phyloP scores from a whole-genome alignment of 2,329 filamentous ascomycete genomes.

The Beauveria scarabaeidicola region DNA sequence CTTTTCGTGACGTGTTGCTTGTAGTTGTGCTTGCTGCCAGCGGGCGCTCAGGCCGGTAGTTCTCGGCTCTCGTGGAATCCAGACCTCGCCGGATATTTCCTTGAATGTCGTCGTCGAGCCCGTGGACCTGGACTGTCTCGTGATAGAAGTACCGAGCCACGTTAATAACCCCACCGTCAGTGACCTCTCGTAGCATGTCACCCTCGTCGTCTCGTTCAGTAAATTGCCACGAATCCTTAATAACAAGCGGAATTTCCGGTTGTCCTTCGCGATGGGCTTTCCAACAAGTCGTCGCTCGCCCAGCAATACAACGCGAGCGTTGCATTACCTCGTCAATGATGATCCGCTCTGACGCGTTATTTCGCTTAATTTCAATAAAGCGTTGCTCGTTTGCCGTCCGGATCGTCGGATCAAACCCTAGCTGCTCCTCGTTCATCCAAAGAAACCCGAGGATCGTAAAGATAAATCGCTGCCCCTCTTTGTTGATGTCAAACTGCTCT shows the following conservation, averaged over 20 bases:
- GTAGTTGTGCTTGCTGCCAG: background rate
- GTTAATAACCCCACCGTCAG: slow-evolving; percentile 26
- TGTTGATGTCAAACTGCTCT: slow-evolving; percentile 36
- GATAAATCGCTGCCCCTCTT: slow-evolving; percentile 31
- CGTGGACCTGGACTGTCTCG: slow-evolving; percentile 29
- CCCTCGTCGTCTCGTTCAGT: slow-evolving; percentile 33
- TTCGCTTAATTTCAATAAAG: slow-evolving; percentile 22
- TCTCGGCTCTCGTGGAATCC: background rate
- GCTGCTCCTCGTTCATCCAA: slow-evolving; percentile 28
- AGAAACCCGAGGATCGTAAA: slow-evolving; percentile 32
- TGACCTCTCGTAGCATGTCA: slow-evolving; percentile 28
- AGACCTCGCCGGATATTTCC: background rate
- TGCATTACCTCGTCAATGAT: slow-evolving; percentile 31
- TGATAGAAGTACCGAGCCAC: slow-evolving; percentile 34
- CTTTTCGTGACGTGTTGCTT: no score
- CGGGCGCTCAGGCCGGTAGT: background rate
- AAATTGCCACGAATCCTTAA: slow-evolving; percentile 39
- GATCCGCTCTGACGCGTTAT: slow-evolving; percentile 28
- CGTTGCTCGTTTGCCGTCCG: slow-evolving; percentile 20
- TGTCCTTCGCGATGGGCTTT: slow-evolving; percentile 26
- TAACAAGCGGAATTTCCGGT: slow-evolving; percentile 30
- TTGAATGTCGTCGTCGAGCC: slow-evolving; percentile 22
- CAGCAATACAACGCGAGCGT: slow-evolving; percentile 26
- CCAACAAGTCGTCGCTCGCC: slow-evolving; percentile 36
- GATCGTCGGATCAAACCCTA: slow-evolving; percentile 37